Evolutionary conservation across 2,329 filamentous ascomycete genomes (phyloP).

Genomic region (Cladosporium phlei): DNA sequence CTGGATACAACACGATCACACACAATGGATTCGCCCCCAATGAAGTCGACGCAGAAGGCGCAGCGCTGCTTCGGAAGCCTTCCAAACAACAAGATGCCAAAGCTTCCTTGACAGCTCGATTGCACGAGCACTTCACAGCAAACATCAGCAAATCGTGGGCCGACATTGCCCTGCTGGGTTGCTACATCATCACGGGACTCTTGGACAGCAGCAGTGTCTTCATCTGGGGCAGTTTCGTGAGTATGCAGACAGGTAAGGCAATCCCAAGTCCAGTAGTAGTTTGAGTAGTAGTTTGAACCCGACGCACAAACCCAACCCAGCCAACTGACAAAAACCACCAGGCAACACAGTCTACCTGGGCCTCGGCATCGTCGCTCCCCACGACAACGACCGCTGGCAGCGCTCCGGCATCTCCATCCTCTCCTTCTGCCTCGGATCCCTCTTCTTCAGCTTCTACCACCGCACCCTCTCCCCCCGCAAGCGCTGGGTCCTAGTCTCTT

Average conservation of each 20-base stretch:
- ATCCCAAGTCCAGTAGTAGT: no score
- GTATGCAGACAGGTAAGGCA: conserved; percentile 70
- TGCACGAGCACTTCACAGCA: conserved; percentile 31
- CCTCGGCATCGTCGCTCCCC: conserved; percentile 56
- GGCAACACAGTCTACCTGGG: conserved; percentile 76
- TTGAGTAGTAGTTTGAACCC: neutral
- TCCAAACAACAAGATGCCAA: neutral
- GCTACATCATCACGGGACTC: conserved; percentile 67
- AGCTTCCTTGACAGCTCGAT: neutral
- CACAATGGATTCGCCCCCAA: conserved; percentile 9
- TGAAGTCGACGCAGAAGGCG: conserved; percentile 4
- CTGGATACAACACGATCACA: conserved; percentile 4
- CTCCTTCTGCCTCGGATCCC: conserved; percentile 67
- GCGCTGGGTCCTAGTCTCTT: conserved; percentile 58
- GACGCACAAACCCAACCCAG: neutral
- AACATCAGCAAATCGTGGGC: conserved; percentile 59
- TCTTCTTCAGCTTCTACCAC: conserved; percentile 67
- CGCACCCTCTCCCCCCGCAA: conserved; percentile 56
- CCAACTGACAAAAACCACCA: conserved; percentile 2
- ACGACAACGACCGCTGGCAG: conserved; percentile 57
- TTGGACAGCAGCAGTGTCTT: conserved; percentile 72
- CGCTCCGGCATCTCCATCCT: conserved; percentile 67
- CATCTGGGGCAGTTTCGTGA: conserved; percentile 75
- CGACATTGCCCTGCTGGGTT: conserved; percentile 64
- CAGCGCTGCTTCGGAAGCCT: conserved; percentile 4